Evolutionary conservation across 805 yeast species (phyloP).

Genomic region (Metschnikowia dekortorum): DNA sequence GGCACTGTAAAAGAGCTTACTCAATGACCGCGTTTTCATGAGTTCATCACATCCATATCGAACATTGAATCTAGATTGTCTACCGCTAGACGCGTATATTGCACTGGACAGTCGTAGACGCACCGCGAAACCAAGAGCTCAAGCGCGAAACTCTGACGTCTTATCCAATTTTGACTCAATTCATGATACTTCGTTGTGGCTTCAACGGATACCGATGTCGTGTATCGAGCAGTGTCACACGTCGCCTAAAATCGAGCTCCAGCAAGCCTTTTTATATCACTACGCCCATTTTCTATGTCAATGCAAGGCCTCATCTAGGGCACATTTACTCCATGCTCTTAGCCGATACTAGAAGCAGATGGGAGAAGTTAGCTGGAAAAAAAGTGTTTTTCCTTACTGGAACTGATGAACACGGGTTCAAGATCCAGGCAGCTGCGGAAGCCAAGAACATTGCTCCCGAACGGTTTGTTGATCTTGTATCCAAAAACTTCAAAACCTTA

Average conservation of each 20-base stretch:
- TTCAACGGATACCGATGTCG: neutral
- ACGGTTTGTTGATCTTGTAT: constrained; percentile 66
- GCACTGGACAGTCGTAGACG: neutral
- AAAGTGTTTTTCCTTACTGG: constrained; percentile 71
- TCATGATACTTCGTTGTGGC: neutral
- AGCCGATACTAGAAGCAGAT: constrained; percentile 73
- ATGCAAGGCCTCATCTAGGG: constrained; percentile 92
- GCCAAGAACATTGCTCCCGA: constrained; percentile 48
- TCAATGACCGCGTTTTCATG: neutral
- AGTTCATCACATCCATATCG: neutral
- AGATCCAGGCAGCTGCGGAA: constrained; percentile 83
- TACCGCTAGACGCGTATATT: neutral
- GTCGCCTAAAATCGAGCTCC: neutral
- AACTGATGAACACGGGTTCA: constrained; percentile 95
- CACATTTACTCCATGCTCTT: constrained; percentile 85
- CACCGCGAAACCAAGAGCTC: neutral
- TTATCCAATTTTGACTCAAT: neutral
- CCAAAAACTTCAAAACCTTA: constrained; percentile 57
- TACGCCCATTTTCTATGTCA: constrained; percentile 94
- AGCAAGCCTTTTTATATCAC: constrained; percentile 51
- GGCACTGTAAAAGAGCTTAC: neutral
- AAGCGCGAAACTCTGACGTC: neutral
- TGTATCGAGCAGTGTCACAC: neutral
- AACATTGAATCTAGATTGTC: neutral
- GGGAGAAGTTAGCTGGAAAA: constrained; percentile 47